Base-by-base conservation (phyloP, 2,329 filamentous ascomycete genomes). In the Pseudogymnoascus sp. region DNA sequence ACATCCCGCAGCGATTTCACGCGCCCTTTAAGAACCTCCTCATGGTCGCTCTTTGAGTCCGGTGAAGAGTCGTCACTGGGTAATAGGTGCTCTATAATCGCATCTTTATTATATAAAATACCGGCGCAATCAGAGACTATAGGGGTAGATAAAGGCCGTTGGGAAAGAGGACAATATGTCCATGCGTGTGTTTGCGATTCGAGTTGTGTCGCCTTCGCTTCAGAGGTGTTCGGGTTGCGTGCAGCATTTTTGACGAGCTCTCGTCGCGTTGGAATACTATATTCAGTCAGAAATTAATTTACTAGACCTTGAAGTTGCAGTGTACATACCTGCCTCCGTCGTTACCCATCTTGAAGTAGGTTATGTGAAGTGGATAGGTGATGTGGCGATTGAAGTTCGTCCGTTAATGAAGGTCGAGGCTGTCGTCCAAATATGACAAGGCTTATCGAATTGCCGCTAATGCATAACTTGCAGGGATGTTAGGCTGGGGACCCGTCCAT, bases 241-340 rank as follows among this genome's bases (percentile, higher is more conserved):
- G 93, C 91, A 28, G 93, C 91, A 76, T 93, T 89, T 77, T 96
- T 96, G 75, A 99, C 95, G 53, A 99, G 90, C 77, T 99, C 96
- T 72, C 92, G 89, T 33, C 96, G 90, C 67, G 89, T 98, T 4
- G 95, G 95, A 69, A 99, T 99, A 69, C 91, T 86, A 67, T 19
- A 28, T 22, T 60, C 59, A 22, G 28, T 60, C 2, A 60, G 41
- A 33, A 19, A 59, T 28, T 59, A 65, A 11, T 64, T 68, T 64
- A 50, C 3, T 63, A 10, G 31, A 28, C 38, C 16, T 26, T 43
- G 31, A 26, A 26, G 19, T 38, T 61, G 14, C 24, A 22, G 14
- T 33, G 22, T 28, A 68, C 74, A 73, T 69, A 82, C 81, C 81
- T 93, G 74, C 95, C 95, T 70, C 95, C 95, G 75, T 99, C 95